Evolutionary conservation across 2,329 filamentous ascomycete species (phyloP).

Genomic region (Geosmithia flava): DNA sequence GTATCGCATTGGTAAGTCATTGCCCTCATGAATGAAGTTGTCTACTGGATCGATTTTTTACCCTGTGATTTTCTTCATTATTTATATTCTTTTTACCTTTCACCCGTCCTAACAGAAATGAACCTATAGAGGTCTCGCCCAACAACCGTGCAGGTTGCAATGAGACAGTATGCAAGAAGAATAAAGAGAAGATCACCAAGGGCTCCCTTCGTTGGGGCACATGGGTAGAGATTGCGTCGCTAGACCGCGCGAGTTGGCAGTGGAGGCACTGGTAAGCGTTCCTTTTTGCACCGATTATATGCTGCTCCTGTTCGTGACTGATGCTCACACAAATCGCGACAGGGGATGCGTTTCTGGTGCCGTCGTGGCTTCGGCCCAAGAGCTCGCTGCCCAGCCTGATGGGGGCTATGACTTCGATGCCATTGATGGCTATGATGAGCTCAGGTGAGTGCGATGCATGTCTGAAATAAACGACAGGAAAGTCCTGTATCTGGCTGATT

Average conservation of each 20-base stretch:
- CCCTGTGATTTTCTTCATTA: background rate
- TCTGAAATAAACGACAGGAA: background rate
- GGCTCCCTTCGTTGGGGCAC: conserved; percentile 67
- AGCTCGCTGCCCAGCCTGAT: conserved; percentile 33
- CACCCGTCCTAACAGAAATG: no score
- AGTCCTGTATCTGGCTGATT: background rate
- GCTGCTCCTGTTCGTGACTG: background rate
- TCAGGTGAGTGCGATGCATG: conserved; percentile 33
- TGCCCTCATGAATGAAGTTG: no score
- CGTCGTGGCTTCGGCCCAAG: conserved; percentile 54
- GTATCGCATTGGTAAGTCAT: conserved; percentile 32
- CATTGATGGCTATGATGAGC: conserved; percentile 73
- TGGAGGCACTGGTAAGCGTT: conserved; percentile 66
- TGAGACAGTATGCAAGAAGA: conserved; percentile 60
- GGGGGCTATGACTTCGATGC: conserved; percentile 46
- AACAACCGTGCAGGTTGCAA: conserved; percentile 65
- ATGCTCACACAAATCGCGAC: background rate
- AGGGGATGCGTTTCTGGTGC: conserved; percentile 85
- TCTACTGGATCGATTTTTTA: conserved; percentile 1
- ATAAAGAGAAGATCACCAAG: conserved; percentile 59
- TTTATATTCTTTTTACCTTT: background rate
- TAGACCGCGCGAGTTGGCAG: conserved; percentile 49
- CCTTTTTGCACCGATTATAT: background rate
- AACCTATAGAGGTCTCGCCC: conserved; percentile 51
- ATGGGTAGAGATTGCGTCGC: conserved; percentile 46